Conservation (phyloP, 371 early-diverging fungal genomes). For the Dichotomocladium elegans region DNA sequence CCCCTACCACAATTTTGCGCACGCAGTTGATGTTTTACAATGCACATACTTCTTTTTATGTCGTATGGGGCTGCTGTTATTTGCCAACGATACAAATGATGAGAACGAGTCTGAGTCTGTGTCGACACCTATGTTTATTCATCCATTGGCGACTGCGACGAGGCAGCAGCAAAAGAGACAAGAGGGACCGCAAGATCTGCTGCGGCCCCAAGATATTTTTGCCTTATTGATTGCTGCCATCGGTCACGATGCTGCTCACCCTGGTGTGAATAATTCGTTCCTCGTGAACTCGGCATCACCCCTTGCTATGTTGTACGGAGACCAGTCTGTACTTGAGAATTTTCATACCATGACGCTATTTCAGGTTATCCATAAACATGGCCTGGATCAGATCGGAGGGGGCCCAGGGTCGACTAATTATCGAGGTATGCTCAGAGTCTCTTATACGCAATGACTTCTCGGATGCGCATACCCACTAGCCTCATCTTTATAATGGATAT, state of each 20-base stretch:
- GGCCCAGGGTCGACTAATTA: constrained; percentile 21
- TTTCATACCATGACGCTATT: constrained; percentile 87
- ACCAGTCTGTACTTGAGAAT: constrained; percentile 89
- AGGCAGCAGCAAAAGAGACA: not conserved
- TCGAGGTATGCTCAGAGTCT: constrained; percentile 23
- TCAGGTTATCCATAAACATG: constrained; percentile 71
- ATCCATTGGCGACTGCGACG: not conserved
- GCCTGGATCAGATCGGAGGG: constrained; percentile 32
- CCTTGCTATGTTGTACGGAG: constrained; percentile 86
- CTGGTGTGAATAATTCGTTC: constrained; percentile 80
- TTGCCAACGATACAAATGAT: not conserved
- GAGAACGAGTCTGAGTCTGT: not conserved
- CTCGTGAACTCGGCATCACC: constrained; percentile 74
- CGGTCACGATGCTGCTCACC: constrained; percentile 84
- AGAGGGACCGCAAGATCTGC: constrained; percentile 30
- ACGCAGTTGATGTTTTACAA: constrained; percentile 87
- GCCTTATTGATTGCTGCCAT: constrained; percentile 78
- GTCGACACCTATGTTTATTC: not conserved
- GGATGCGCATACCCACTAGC: no score
- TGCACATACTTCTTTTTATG: constrained; percentile 69
- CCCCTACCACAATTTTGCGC: constrained; percentile 83
- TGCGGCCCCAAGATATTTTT: constrained; percentile 64
- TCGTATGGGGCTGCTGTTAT: constrained; percentile 47
- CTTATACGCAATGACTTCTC: no score
- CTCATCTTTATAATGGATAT: no score